Evolutionary conservation across 2,329 filamentous ascomycete species (phyloP), one percentile per base, ranked within the genome.

Genomic region (Colletotrichum camelliae): DNA sequence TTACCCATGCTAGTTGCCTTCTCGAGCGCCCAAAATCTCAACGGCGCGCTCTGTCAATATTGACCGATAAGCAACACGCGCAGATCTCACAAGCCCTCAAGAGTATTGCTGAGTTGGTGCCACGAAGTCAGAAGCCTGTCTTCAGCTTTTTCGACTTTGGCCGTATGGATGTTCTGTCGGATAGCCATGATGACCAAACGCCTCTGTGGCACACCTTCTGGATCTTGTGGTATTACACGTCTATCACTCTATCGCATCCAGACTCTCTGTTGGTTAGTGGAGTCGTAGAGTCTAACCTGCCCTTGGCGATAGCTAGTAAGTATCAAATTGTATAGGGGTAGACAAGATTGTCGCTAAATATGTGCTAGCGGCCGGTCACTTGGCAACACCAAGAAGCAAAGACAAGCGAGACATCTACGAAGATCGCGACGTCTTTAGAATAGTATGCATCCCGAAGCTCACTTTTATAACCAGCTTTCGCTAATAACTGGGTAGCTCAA

Each of bases 151-250:
- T 72, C 24, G 70, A 72, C 21, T 72, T 72, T 52, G 64, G 70
- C n/a, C 70, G 70, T 29, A 67, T 72, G 52, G 70, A 72, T 33
- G 31, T 61, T 2, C n/a, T 72, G 10, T 35, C 70, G 1, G 62
- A 72, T 9, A 27, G 35, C 1, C 37, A 24, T 7, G 70, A 72
- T 10, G 70, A 72, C 29, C 70, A 72, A 15, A 72, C 70, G 9
- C 70, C 70, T 12, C n/a, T 72, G 12, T 72, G 70, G 70, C 70
- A 72, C 21, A 72, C 62, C 13, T 72, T 72, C 55, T 72, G 70
- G 70, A 68, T 72, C 3, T 16, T 72, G 4, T 72, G 70, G 70
- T 72, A 72, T 6, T 72, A 72, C 29, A 72, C 70, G 1, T 72
- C 70, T n/a, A 72, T 72, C 15, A 72, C 70, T 16, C 10, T 72